Conservation (phyloP, 306 rosid species). For the Canavalia ensiformis region DNA sequence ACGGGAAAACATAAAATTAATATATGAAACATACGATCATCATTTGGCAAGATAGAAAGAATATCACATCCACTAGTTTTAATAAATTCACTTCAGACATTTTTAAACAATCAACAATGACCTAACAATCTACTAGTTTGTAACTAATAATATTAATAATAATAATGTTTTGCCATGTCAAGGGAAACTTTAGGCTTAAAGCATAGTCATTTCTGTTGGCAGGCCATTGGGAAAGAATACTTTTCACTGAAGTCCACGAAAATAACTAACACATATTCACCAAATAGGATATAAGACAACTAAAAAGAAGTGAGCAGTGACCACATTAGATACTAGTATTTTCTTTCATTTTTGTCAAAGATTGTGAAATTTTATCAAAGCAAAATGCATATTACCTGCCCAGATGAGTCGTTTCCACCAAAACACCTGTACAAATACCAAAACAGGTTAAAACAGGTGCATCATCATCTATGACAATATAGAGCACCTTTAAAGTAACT, state of each 20-base stretch:
- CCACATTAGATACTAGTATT: slow-evolving; percentile 1
- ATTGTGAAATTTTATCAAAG: slow-evolving; percentile 26
- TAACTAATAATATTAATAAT: neutral
- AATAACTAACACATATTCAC: slow-evolving; percentile 25
- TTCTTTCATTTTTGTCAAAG: slow-evolving; percentile 25
- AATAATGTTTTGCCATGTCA: slow-evolving; percentile 1
- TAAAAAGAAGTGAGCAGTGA: neutral
- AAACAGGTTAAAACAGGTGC: slow-evolving; percentile 47
- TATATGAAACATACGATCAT: slow-evolving; percentile 37
- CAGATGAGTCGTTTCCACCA: slow-evolving; percentile 73
- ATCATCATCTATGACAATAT: slow-evolving; percentile 32
- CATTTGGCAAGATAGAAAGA: slow-evolving; percentile 37
- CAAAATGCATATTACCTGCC: slow-evolving; percentile 72
- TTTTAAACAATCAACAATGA: slow-evolving; percentile 2
- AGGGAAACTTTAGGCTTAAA: slow-evolving; percentile 23
- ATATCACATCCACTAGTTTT: slow-evolving; percentile 6
- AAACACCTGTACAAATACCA: slow-evolving; percentile 67
- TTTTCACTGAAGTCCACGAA: slow-evolving; percentile 21
- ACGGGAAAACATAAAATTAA: slow-evolving; percentile 29
- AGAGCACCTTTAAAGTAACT: slow-evolving; percentile 1
- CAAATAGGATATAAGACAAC: slow-evolving; percentile 11
- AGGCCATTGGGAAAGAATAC: slow-evolving; percentile 22
- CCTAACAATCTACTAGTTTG: neutral
- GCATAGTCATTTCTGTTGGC: slow-evolving; percentile 4
- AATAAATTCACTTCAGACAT: slow-evolving; percentile 26